Conservation (phyloP, 1,139 yeast species). For the Blastobotrys raffinosifermentans region DNA sequence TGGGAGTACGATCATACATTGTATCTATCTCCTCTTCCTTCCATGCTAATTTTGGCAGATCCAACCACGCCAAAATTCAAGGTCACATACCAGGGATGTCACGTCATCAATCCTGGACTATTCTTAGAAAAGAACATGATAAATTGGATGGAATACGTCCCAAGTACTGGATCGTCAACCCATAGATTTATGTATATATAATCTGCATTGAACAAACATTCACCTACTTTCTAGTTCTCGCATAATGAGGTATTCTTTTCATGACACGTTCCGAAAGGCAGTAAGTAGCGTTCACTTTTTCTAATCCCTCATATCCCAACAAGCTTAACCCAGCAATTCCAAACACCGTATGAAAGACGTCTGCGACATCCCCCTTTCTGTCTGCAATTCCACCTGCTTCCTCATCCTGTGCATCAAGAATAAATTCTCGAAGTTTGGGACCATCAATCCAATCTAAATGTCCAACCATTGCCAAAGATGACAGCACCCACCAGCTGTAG, state of each 20-base stretch:
- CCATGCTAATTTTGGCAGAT: slow-evolving; percentile 50
- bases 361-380: slow-evolving; percentile 84
- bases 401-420: slow-evolving; percentile 70
- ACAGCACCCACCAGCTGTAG: slow-evolving; percentile 96
- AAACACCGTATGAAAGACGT: slow-evolving; percentile 87
- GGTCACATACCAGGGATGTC: slow-evolving; percentile 76
- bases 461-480: slow-evolving; percentile 64
- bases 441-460: slow-evolving; percentile 71
- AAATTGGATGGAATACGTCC: slow-evolving; percentile 66
- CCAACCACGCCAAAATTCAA: slow-evolving; percentile 65
- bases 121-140: slow-evolving; percentile 45
- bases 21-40: slow-evolving; percentile 72
- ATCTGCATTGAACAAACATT: slow-evolving; percentile 1
- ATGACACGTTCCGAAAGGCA: slow-evolving; percentile 62
- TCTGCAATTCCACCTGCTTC: slow-evolving; percentile 87
- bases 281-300: slow-evolving; percentile 72
- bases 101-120: slow-evolving; percentile 65
- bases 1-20: slow-evolving; percentile 68
- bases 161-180: slow-evolving; percentile 31
- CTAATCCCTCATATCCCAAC: slow-evolving; percentile 53
- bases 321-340: slow-evolving; percentile 83
- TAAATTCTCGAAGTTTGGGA: slow-evolving; percentile 54
- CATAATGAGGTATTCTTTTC: slow-evolving; percentile 23
- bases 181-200: slow-evolving; percentile 19
- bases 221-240: neutral